phyloP scores from a whole-genome alignment of 169 alveolate genomes.

The Babesia bovis region DNA sequence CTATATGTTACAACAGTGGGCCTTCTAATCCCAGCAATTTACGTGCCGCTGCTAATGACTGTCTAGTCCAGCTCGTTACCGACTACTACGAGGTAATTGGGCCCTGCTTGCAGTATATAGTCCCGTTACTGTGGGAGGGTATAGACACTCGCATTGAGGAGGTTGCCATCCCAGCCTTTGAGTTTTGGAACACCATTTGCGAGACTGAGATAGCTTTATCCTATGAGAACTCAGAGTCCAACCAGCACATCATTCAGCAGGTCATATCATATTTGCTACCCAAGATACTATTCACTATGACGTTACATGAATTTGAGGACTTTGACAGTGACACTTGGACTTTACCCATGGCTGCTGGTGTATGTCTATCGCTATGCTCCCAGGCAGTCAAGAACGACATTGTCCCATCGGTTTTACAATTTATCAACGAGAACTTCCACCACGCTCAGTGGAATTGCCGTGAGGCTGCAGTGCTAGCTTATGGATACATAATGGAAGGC shows the following conservation, averaged over 20 bases:
- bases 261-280: slow-evolving; percentile 82
- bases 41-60: slow-evolving; percentile 85
- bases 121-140: slow-evolving; percentile 83
- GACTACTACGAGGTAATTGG: slow-evolving; percentile 81
- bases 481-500: slow-evolving; percentile 90
- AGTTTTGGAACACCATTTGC: slow-evolving; percentile 87
- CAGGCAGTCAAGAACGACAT: slow-evolving; percentile 88
- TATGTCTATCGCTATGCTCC: slow-evolving; percentile 87
- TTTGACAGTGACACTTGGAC: slow-evolving; percentile 89
- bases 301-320: slow-evolving; percentile 83
- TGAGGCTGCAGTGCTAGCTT: slow-evolving; percentile 91
- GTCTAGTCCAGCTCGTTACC: slow-evolving; percentile 81
- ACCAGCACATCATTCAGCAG: slow-evolving; percentile 77
- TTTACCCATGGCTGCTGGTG: slow-evolving; percentile 91
- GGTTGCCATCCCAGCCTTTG: slow-evolving; percentile 84
- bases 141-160: slow-evolving; percentile 80
- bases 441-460: slow-evolving; percentile 87
- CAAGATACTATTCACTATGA: slow-evolving; percentile 80
- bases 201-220: slow-evolving; percentile 78
- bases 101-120: slow-evolving; percentile 78
- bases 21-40: slow-evolving; percentile 71
- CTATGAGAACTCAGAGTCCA: slow-evolving; percentile 56
- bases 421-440: slow-evolving; percentile 83
- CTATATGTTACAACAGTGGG: slow-evolving; percentile 77
- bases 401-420: slow-evolving; percentile 83